phyloP scores from a whole-genome alignment of 768 basidiomycete species.

The Strobilomyces echinocephalus region DNA sequence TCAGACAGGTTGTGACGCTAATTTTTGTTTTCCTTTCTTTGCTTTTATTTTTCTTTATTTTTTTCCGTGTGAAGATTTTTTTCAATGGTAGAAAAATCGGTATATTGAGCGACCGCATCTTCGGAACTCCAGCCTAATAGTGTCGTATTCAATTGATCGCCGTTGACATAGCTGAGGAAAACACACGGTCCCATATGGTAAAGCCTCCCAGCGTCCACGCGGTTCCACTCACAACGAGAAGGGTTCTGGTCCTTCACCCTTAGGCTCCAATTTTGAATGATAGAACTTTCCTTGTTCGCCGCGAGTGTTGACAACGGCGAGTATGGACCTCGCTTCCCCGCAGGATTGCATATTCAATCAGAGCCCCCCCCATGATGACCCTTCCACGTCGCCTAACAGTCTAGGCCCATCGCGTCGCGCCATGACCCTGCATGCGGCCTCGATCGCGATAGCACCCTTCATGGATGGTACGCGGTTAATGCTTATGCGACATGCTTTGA shows the following conservation, averaged over 20 bases:
- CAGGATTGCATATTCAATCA: constrained; percentile 10
- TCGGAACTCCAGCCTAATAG: constrained; percentile 23
- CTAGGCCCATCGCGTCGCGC: constrained; percentile 9
- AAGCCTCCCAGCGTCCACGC: constrained; percentile 24
- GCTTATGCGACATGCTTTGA: constrained; percentile 13
- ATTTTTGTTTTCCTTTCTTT: constrained; percentile 18
- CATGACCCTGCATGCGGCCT: constrained; percentile 17
- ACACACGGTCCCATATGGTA: constrained; percentile 30
- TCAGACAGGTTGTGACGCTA: not conserved
- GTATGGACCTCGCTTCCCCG: constrained; percentile 13
- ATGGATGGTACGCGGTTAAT: constrained; percentile 25
- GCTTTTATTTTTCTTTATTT: constrained; percentile 17
- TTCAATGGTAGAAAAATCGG: not conserved
- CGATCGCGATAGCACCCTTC: constrained; percentile 29
- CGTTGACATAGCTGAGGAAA: constrained; percentile 29
- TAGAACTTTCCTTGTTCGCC: constrained; percentile 9
- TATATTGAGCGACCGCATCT: constrained; percentile 12
- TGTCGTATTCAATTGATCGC: constrained; percentile 35
- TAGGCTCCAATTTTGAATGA: constrained; percentile 12
- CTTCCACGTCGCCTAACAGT: constrained; percentile 24
- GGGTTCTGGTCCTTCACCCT: constrained; percentile 8
- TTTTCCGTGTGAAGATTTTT: constrained; percentile 20
- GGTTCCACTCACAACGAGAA: constrained; percentile 19
- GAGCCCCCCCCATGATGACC: constrained; percentile 10
- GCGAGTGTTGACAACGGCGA: not conserved